Evolutionary conservation across 2,329 filamentous ascomycete genomes (phyloP), one percentile per base, ranked within the genome.

Genomic region (Diaporthe sp.): DNA sequence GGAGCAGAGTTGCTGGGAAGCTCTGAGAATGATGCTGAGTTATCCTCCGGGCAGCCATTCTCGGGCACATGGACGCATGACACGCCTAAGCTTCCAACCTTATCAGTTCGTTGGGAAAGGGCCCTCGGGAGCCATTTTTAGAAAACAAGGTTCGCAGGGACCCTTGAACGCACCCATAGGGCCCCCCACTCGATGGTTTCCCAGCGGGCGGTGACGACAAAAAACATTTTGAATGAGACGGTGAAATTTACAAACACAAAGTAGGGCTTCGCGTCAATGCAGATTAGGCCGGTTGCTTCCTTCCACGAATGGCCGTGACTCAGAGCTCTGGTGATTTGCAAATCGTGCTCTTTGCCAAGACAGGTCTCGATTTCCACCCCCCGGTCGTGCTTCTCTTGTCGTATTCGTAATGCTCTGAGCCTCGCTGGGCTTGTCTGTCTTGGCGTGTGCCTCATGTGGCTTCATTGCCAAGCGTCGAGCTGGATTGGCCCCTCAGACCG

Each of bases 91-190:
- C 65, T 55, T 70, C 15, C 49, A 70, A 70, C 65, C 65, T 70
- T 70, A 70, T 70, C 65, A 70, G 65, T 25, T 70, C 49, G 65
- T 70, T 55, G 65, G 65, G 65, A 49, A 70, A 70, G 65, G 49
- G 13, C 34, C 22, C 34, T 55, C 65, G 65, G 65, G 65, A 55
- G 49, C 65, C 65, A 70, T 70, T 70, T 70, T 55, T 70, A 70
- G 65, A 70, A 70, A 9, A 70, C 49, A 70, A 25, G 42, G 47
- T 53, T 68, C 31, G 47, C 63, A 68, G 65, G 49, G 49, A 39
- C 49, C 49, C 65, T 53, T 70, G 65, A 51, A 55, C 22, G 13
- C 22, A 28, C 13, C 42, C 28, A 34, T 8, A 22, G 17, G 28
- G 28, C 9, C 47, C 65, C 65, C 65, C 22, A 68, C 44, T 7